A percentile compares a stretch with the other conserved stretches of the same genome.
phyloP scores from a whole-genome alignment of 352 stramenopile species.

The Globisporangium radiosum region DNA sequence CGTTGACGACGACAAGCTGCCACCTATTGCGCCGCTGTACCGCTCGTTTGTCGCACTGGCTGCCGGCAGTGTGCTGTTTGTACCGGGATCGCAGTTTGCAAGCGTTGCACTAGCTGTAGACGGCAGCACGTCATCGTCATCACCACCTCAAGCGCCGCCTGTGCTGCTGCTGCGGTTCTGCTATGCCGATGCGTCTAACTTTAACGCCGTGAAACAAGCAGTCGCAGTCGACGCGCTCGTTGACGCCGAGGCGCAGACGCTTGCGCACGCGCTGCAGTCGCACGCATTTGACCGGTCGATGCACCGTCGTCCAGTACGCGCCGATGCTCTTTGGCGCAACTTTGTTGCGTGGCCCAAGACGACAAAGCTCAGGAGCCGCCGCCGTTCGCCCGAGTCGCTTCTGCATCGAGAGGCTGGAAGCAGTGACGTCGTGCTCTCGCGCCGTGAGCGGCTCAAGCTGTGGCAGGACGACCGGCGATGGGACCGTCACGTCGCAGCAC shows the following conservation, averaged over 20 bases:
- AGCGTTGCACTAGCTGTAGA: constrained; percentile 10
- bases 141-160: constrained; percentile 4
- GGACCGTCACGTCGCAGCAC: constrained; percentile 50
- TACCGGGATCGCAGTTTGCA: constrained; percentile 34
- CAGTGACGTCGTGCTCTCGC: constrained; percentile 33
- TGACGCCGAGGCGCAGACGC: constrained; percentile 15
- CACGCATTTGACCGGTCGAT: constrained; percentile 57
- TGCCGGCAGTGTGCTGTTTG: constrained; percentile 33
- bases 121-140: neutral
- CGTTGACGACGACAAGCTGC: constrained; percentile 4
- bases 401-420: too few species aligned
- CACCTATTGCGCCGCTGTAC: constrained; percentile 15
- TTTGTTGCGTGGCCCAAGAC: constrained; percentile 68
- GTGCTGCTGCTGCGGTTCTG: constrained; percentile 50
- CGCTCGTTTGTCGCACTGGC: constrained; percentile 8
- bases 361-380: constrained; percentile 25
- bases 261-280: constrained; percentile 43
- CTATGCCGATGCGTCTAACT: constrained; percentile 69
- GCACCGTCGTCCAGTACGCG: constrained; percentile 25
- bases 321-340: constrained; percentile 34
- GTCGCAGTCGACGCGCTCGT: constrained; percentile 42
- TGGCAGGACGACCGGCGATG: constrained; percentile 77
- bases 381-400: too few species aligned
- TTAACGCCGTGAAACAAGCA: constrained; percentile 58
- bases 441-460: constrained; percentile 67